phyloP scores from a whole-genome alignment of 768 basidiomycete species.

The Coprinopsis marcescibilis region DNA sequence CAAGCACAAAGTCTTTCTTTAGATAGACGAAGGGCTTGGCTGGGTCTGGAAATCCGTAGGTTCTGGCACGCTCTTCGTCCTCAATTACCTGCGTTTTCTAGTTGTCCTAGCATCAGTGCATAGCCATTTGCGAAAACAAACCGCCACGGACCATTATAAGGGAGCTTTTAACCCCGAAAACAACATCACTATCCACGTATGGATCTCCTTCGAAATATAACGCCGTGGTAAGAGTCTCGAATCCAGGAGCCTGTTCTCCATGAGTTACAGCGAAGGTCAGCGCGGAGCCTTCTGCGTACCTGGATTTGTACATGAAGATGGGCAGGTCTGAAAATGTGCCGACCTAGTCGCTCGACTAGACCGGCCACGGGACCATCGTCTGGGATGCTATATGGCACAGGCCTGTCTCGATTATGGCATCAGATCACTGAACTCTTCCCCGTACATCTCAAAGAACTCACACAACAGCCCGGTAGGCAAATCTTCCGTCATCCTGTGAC shows the following conservation, averaged over 20 bases:
- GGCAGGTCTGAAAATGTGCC: conserved; percentile 75
- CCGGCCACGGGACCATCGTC: conserved; percentile 72
- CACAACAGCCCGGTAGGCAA: conserved; percentile 69
- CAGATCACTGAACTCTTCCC: no score
- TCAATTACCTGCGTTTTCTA: conserved; percentile 50
- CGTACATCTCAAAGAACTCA: conserved; percentile 18
- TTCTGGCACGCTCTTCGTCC: conserved; percentile 47
- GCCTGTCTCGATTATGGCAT: conserved; percentile 22
- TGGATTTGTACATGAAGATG: conserved; percentile 74
- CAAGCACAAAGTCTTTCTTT: conserved; percentile 37
- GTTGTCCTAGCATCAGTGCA: conserved; percentile 8
- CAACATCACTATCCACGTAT: conserved; percentile 64
- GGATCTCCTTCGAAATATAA: conserved; percentile 68
- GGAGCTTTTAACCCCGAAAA: conserved; percentile 79
- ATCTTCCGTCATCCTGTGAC: conserved; percentile 56
- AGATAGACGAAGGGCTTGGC: conserved; percentile 33
- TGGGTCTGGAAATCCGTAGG: conserved; percentile 44
- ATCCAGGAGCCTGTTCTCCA: conserved; percentile 70
- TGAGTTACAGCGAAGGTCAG: conserved; percentile 1
- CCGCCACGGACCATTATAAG: conserved; percentile 58
- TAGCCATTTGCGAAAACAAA: background rate
- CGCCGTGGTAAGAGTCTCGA: conserved; percentile 65
- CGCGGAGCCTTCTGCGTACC: conserved; percentile 25
- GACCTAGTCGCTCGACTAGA: conserved; percentile 46
- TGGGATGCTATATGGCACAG: conserved; percentile 70